Evolutionary conservation across 83 land plant genomes (phyloP).

Genomic region (Isoetes engelmannii): DNA sequence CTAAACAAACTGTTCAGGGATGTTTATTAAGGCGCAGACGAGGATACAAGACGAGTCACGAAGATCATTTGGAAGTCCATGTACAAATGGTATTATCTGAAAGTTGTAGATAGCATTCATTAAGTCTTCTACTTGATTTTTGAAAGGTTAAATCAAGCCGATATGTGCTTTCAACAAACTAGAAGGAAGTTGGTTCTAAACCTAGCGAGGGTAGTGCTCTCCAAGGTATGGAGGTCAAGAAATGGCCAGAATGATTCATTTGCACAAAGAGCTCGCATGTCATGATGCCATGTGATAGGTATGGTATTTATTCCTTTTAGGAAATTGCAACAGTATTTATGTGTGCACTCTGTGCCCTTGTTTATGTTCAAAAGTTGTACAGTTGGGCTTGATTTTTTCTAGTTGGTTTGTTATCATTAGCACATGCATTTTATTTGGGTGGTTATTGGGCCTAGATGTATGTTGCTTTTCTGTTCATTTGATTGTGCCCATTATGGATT

Average conservation of each 20-base stretch:
- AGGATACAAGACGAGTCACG: slow-evolving; percentile 90
- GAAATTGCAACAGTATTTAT: too few species aligned
- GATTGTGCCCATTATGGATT: too few species aligned
- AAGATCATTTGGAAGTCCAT: slow-evolving; percentile 73
- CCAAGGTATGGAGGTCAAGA: slow-evolving; percentile 84
- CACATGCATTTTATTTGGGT: too few species aligned
- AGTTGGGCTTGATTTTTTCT: too few species aligned
- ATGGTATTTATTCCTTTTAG: too few species aligned
- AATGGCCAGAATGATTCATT: slow-evolving; percentile 50
- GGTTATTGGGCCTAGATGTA: too few species aligned
- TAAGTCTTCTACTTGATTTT: background rate
- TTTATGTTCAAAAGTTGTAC: too few species aligned
- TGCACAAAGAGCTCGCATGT: background rate
- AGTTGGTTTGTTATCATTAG: too few species aligned
- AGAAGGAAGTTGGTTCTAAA: slow-evolving; percentile 86
- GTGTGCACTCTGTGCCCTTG: too few species aligned
- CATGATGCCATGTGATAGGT: too few species aligned
- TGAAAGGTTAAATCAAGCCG: slow-evolving; percentile 75
- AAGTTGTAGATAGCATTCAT: background rate
- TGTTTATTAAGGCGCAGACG: slow-evolving; percentile 80
- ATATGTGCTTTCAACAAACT: slow-evolving; percentile 78
- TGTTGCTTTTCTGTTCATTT: too few species aligned
- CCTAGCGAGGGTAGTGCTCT: slow-evolving; percentile 75
- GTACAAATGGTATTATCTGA: background rate
- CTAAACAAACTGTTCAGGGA: slow-evolving; percentile 82